Base-by-base conservation (phyloP, 1,284 basidiomycete genomes). In the Cutaneotrichosporon cavernicola region DNA sequence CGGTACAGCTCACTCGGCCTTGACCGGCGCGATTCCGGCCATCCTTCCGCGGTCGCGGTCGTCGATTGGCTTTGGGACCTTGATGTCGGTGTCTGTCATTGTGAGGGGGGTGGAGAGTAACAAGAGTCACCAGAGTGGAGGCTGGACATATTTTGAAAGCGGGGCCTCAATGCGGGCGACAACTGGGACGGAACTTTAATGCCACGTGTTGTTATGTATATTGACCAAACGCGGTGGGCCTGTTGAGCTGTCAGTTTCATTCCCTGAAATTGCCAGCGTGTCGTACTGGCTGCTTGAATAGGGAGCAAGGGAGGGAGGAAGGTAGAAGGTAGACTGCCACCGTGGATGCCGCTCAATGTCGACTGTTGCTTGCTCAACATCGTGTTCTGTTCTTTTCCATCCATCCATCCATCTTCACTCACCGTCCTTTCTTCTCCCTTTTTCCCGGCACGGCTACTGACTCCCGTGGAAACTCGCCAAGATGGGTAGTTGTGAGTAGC, bases 21-120 rank as follows among this genome's bases (percentile, higher is more conserved):
- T 92, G 69, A 93, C 83, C 2, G 87, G 86, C 0, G 90, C 90
- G 11, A 87, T 89, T 55, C 89, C 89, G 4, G 57, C 51, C 51
- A 53, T 53, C 10, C 62, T 64, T 3, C 63, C 61, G 36, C 55
- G 38, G 14, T 43, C 36, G 3, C 66, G 40, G 34, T 59, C 46
- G 31, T 59, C 64, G 22, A 61, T 49, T 10, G 43, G 43, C 53
- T 51, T 38, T 30, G 13, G 1, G 13, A 31, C 22, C 18, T 18
- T 46, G 13, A 26, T 46, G 26, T 43, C 4, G 40, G 16, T 16
- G 26, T 57, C 56, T 14, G 56, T 32, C 56, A 58, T 58, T 18
- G 18, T 30, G 55, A 40, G 16, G 22, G 16, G 52, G 5, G 53
- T 38, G 56, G 13, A 46, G 26, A 46, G 26, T n/a, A 30, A 38